A percentile compares a stretch with the other conserved stretches of the same genome.
phyloP scores from a whole-genome alignment of 768 basidiomycete species.

The Amanita thiersii region DNA sequence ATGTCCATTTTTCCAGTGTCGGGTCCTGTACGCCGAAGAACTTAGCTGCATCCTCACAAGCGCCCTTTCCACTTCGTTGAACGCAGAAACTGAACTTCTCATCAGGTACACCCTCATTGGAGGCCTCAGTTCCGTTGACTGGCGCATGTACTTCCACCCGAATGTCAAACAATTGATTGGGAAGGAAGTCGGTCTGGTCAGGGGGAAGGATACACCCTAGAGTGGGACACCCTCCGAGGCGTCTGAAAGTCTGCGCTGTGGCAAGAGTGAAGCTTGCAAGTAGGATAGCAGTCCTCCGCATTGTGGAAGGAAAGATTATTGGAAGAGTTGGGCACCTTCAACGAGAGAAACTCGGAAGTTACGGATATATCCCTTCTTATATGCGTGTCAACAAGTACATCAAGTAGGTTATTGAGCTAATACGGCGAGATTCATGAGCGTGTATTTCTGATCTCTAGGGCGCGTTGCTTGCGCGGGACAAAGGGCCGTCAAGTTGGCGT shows the following conservation, averaged over 20 bases:
- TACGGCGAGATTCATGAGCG: no score
- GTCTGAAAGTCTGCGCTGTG: constrained; percentile 29
- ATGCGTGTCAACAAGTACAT: no score
- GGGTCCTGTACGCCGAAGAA: constrained; percentile 27
- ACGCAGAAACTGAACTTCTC: constrained; percentile 33
- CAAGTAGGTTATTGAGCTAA: no score
- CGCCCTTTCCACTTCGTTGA: constrained; percentile 21
- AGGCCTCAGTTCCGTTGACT: constrained; percentile 29
- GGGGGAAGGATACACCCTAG: constrained; percentile 36
- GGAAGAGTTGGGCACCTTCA: no score
- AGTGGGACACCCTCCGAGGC: constrained; percentile 32
- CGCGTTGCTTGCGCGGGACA: no score
- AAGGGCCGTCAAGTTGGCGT: no score
- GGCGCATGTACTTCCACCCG: constrained; percentile 35
- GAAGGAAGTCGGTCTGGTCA: constrained; percentile 34
- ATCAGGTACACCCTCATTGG: constrained; percentile 25
- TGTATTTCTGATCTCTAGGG: no score
- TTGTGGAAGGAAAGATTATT: no score
- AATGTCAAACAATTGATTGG: constrained; percentile 35
- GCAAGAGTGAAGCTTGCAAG: constrained; percentile 13
- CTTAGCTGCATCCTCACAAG: constrained; percentile 24
- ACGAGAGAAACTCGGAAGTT: no score
- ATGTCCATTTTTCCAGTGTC: constrained; percentile 30
- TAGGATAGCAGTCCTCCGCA: no score
- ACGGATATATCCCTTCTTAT: no score